Evolutionary conservation across 2,329 filamentous ascomycete species (phyloP).

Genomic region (Phialophora expanda): DNA sequence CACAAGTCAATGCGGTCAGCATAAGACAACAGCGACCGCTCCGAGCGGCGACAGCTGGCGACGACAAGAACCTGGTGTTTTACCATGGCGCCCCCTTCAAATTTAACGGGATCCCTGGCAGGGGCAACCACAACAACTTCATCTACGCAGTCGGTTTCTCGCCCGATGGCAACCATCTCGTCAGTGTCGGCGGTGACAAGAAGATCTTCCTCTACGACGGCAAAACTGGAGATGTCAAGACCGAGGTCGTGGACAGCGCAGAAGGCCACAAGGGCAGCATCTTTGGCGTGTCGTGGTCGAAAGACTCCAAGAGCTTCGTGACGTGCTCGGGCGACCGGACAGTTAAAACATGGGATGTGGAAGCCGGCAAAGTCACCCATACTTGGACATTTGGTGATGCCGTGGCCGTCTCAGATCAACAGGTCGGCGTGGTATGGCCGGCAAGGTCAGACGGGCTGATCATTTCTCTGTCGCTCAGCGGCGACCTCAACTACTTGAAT

Average conservation of each 20-base stretch:
- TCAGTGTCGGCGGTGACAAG: constrained; percentile 90
- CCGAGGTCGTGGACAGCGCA: constrained; percentile 71
- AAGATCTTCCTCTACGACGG: constrained; percentile 95
- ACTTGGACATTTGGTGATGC: constrained; percentile 81
- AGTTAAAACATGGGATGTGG: constrained; percentile 90
- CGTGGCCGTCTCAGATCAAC: constrained; percentile 78
- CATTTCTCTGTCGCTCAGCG: constrained; percentile 85
- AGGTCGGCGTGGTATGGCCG: constrained; percentile 93
- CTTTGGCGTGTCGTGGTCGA: constrained; percentile 87
- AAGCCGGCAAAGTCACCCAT: constrained; percentile 75
- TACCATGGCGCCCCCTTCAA: constrained; percentile 95
- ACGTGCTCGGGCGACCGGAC: constrained; percentile 95
- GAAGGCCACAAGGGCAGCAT: constrained; percentile 91
- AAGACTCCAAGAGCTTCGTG: constrained; percentile 82
- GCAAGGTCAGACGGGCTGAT: constrained; percentile 81
- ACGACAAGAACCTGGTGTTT: constrained; percentile 89
- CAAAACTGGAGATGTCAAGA: constrained; percentile 85
- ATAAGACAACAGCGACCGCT: constrained; percentile 90
- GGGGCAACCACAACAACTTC: constrained; percentile 83
- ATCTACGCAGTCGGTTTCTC: constrained; percentile 88
- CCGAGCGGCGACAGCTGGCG: constrained; percentile 85
- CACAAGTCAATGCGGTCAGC: constrained; percentile 86
- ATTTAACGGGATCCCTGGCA: constrained; percentile 74
- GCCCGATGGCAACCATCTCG: constrained; percentile 79
- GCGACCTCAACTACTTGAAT: constrained; percentile 86